Base-by-base conservation (phyloP, 2,329 filamentous ascomycete genomes). In the Pestalotiopsis sp. region DNA sequence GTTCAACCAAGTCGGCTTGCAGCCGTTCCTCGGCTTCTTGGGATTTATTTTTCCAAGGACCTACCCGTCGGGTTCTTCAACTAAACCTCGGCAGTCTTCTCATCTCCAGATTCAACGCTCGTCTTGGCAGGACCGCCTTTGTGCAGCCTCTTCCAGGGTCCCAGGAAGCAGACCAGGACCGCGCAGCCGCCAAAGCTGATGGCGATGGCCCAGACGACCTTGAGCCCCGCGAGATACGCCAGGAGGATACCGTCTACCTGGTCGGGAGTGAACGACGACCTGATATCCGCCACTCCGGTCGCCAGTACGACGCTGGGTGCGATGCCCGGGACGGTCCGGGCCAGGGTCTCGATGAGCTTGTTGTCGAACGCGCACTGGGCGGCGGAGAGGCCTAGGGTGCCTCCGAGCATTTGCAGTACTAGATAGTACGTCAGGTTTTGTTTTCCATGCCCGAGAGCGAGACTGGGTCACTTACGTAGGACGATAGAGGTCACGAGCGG, bases 151-250 rank as follows among this genome's bases (percentile, higher is more conserved):
- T 68, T 70, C 74, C 77, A 81, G 60, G 70, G 72, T 58, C 73
- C 75, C 39, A 75, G 73, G 7, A 77, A 12, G 56, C 74, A 73
- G 6, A 79, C 41, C 7, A 79, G 20, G 5, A 79, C 73, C 0
- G 77, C 72, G 5, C 79, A 38, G 0, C 80, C 80, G 1, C 75
- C 80, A 3, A 81, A 83, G 5, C 87, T 73, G 6, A 82, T 80
- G 1, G 84, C 82, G 70, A 89, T 80, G 0, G 87, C 89, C 31
- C 88, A 83, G 3, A 84, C 82, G 6, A 90, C 87, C 73, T 89
- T 89, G 73, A 90, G 88, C 0, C 86, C 87, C 65, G 85, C 79
- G 68, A 86, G 90, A 78, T 92, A 92, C 0, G 87, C 87, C 0
- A 74, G 65, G 17, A 91, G 78, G 57, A 92, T 86, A 0, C 81